Evolutionary conservation across 2,329 filamentous ascomycete genomes (phyloP).

Genomic region (Sarocladiaceae sp.): DNA sequence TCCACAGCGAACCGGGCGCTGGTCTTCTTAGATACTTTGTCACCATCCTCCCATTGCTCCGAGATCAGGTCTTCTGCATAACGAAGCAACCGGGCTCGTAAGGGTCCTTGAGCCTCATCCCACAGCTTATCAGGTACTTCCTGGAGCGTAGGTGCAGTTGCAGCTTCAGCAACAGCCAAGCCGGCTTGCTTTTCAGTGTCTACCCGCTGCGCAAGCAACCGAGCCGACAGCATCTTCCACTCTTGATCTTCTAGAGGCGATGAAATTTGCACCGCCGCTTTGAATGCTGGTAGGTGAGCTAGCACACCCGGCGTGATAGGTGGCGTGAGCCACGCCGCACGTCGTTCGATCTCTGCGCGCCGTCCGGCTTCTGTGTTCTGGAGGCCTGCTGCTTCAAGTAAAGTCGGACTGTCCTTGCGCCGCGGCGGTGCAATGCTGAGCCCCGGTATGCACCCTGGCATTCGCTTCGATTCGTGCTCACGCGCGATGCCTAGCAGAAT

Average conservation of each 20-base stretch:
- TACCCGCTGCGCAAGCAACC: conserved; percentile 58
- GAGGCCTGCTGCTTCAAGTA: too few relatives aligned
- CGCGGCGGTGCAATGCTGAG: too few relatives aligned
- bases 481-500: too few relatives aligned
- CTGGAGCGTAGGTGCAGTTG: conserved; percentile 20
- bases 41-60: conserved; percentile 57
- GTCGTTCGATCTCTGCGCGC: conserved; percentile 60
- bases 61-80: conserved; percentile 67
- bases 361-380: too few relatives aligned
- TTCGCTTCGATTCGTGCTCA: too few relatives aligned
- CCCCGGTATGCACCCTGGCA: too few relatives aligned
- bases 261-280: conserved; percentile 64
- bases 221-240: conserved; percentile 63
- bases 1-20: conserved; percentile 65
- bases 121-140: conserved; percentile 62
- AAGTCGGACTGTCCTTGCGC: too few relatives aligned
- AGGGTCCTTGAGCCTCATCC: conserved; percentile 62
- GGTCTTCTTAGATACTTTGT: conserved; percentile 56
- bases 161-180: background rate
- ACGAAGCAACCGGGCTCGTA: conserved; percentile 57
- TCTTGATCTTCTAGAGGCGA: conserved; percentile 60
- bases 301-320: conserved; percentile 58
- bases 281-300: conserved; percentile 66
- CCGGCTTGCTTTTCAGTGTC: conserved; percentile 47
- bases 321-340: conserved; percentile 59